Evolutionary conservation across 768 basidiomycete genomes (phyloP).

Genomic region (Sutorius australiensis): DNA sequence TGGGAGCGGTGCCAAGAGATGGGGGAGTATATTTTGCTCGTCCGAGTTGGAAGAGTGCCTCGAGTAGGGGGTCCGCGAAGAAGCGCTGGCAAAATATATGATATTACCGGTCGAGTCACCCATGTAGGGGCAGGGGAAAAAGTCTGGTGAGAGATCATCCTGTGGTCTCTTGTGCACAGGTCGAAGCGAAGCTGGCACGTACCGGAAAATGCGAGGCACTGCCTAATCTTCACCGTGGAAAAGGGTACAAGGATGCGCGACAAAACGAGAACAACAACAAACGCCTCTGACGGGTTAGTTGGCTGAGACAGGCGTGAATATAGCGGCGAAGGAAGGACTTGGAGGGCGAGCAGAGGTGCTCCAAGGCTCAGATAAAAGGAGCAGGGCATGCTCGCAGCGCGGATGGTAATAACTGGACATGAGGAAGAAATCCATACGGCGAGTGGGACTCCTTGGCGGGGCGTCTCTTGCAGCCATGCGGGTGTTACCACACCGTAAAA

Average conservation of each 20-base stretch:
- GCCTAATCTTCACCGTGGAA: conserved; percentile 30
- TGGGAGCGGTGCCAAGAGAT: conserved; percentile 14
- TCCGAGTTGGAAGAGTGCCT: conserved; percentile 13
- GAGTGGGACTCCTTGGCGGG: conserved; percentile 16
- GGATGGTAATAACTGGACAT: conserved; percentile 24
- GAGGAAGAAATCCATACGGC: conserved; percentile 22
- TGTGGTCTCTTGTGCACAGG: conserved; percentile 11
- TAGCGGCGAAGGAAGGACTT: conserved; percentile 5
- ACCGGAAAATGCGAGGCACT: conserved; percentile 17
- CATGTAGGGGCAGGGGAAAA: conserved; percentile 16
- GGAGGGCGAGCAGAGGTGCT: conserved; percentile 4
- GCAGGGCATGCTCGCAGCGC: conserved; percentile 22
- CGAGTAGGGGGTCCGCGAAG: conserved; percentile 11
- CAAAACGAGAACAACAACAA: conserved; percentile 10
- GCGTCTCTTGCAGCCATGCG: conserved; percentile 18
- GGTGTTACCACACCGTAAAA: conserved; percentile 24
- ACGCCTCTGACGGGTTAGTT: conserved; percentile 1
- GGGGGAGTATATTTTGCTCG: conserved; percentile 16
- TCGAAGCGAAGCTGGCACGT: conserved; percentile 11
- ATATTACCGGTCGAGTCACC: conserved; percentile 14
- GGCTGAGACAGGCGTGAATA: conserved; percentile 1
- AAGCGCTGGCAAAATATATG: conserved; percentile 9
- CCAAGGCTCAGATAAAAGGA: conserved; percentile 29
- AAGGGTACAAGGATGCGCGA: conserved; percentile 16
- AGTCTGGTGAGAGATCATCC: conserved; percentile 21